Percentiles rank a stretch among this genome's conserved stretches.
These are phyloP conservation scores for Aristolochia californica DNA, from an alignment of 164 flowering plant genomes.

Conservation along the genomic window DNA sequence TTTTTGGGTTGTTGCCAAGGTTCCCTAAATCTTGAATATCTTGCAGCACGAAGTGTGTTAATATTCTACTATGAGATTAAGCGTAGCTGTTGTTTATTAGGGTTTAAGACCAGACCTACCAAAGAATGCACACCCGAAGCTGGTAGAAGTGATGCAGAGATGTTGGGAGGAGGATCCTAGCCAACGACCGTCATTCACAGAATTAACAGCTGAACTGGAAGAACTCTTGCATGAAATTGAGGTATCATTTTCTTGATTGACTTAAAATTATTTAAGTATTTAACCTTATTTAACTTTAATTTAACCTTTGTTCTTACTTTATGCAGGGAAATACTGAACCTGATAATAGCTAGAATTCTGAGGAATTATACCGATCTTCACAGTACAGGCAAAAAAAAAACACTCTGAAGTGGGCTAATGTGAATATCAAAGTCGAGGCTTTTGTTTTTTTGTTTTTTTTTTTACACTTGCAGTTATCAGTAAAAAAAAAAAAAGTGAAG, in stretches of 20 bases:
- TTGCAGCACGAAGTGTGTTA: neutral
- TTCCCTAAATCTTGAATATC: neutral
- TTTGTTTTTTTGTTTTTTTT: too few species aligned
- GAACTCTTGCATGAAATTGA: slow-evolving; percentile 33
- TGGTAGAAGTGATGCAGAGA: slow-evolving; percentile 66
- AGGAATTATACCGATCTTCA: neutral
- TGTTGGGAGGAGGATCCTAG: slow-evolving; percentile 73
- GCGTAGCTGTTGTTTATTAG: slow-evolving; percentile 18
- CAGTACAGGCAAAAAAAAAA: neutral
- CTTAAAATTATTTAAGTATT: neutral
- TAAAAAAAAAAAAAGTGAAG: too few species aligned
- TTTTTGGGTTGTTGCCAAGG: too few species aligned
- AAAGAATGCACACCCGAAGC: slow-evolving; percentile 46
- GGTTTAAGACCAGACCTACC: slow-evolving; percentile 84
- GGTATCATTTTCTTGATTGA: slow-evolving; percentile 21
- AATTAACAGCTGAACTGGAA: slow-evolving; percentile 52
- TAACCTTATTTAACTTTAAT: neutral
- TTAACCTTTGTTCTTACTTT: neutral
- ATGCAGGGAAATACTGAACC: neutral
- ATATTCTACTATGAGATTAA: neutral
- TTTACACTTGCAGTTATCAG: too few species aligned
- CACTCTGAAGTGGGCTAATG: neutral
- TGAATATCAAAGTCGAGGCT: too few species aligned
- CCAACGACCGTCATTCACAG: slow-evolving; percentile 63
- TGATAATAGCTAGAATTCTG: neutral